Percentiles rank a stretch among this genome's conserved stretches.
These are phyloP conservation scores for Trichophyton schoenleinii DNA, from an alignment of 2,329 filamentous ascomycete genomes.

Conservation along the genomic window DNA sequence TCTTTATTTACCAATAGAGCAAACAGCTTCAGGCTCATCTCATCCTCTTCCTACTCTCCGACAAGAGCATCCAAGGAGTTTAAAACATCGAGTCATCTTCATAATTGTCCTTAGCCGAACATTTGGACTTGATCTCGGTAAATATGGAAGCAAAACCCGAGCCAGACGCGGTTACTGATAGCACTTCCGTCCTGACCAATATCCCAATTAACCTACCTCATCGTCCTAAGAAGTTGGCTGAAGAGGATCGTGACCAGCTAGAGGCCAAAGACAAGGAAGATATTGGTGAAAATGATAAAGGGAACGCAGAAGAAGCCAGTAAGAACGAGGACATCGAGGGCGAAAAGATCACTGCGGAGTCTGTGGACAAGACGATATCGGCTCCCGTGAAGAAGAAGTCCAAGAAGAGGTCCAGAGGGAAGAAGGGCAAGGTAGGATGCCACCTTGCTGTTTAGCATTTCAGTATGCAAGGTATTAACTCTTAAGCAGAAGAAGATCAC, in stretches of 20 bases:
- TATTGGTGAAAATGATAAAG: not conserved
- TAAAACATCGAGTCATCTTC: not conserved
- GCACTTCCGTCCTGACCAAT: not conserved
- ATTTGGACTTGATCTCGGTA: not conserved
- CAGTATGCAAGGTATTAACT: not conserved
- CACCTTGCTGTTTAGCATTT: not conserved
- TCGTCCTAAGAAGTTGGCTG: not conserved
- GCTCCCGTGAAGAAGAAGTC: conserved; percentile 17
- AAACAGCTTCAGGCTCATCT: not conserved
- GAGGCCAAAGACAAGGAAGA: not conserved
- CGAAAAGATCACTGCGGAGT: not conserved
- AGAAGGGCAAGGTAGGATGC: conserved; percentile 14
- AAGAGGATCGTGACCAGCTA: not conserved
- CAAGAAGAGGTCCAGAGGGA: conserved; percentile 27
- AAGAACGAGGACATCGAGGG: not conserved
- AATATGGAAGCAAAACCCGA: not conserved
- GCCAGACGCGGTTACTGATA: not conserved
- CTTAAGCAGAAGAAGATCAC: conserved; percentile 36
- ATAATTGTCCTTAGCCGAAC: not conserved
- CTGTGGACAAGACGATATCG: not conserved
- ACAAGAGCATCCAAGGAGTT: not conserved
- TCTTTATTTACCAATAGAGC: not conserved
- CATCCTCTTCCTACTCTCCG: not conserved
- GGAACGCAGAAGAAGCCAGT: not conserved
- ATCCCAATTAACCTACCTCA: not conserved